Percentiles rank a stretch among this genome's conserved stretches.
Conservation (phyloP, 2,329 filamentous ascomycete genomes). For the Aspergillus carbonarius region DNA sequence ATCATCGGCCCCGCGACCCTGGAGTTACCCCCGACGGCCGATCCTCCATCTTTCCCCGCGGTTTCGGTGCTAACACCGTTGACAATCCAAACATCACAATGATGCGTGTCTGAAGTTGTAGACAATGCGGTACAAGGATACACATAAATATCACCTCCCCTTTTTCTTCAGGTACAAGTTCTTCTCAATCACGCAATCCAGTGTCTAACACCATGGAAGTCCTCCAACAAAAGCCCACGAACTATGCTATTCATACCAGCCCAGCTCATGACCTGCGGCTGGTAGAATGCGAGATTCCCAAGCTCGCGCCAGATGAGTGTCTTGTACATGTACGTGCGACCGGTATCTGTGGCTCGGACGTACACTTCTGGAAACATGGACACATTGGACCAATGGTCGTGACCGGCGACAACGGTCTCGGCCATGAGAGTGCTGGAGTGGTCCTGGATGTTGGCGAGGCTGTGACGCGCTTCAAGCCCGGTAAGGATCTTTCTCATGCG, state of each 20-base stretch:
- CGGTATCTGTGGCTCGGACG: conserved; percentile 21
- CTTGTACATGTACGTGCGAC: conserved; percentile 19
- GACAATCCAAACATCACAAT: neutral
- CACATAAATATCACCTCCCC: neutral
- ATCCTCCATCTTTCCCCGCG: neutral
- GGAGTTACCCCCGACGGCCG: neutral
- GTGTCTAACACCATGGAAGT: conserved; percentile 13
- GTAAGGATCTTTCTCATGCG: neutral
- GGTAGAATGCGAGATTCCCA: conserved; percentile 19
- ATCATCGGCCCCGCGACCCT: neutral
- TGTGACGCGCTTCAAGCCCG: conserved; percentile 19
- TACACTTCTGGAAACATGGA: conserved; percentile 24
- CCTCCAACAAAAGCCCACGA: conserved; percentile 14
- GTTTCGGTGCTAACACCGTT: neutral
- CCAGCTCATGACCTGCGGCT: conserved; percentile 19
- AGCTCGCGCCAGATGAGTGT: conserved; percentile 13
- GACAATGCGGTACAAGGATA: neutral
- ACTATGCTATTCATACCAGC: conserved; percentile 20
- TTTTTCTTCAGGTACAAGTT: neutral
- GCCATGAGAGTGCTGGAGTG: conserved; percentile 21
- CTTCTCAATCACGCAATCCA: neutral
- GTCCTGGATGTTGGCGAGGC: conserved; percentile 16
- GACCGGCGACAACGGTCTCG: conserved; percentile 20
- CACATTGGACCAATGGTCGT: conserved; percentile 20
- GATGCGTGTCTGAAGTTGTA: neutral